A percentile compares a stretch with the other conserved stretches of the same genome.
Evolutionary conservation across 192 early-diverging fungal genomes (phyloP).

Genomic region (Podila verticillata): DNA sequence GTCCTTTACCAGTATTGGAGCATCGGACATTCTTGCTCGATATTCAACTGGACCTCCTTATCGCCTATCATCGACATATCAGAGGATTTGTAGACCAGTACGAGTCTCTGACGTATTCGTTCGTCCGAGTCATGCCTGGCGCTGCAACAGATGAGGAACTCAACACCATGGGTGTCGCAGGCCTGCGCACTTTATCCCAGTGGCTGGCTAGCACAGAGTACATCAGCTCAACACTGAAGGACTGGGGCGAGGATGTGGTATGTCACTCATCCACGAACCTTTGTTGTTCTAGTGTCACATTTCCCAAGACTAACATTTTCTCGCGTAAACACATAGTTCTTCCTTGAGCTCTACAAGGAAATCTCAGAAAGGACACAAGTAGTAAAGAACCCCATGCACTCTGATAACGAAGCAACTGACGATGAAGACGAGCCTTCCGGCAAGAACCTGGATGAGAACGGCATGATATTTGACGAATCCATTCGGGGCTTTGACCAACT

Average conservation of each 20-base stretch:
- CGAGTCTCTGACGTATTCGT: constrained; percentile 59
- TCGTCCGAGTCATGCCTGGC: constrained; percentile 64
- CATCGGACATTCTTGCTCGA: constrained; percentile 68
- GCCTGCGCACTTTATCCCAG: constrained; percentile 58
- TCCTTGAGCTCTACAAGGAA: constrained; percentile 60
- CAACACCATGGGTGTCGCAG: constrained; percentile 50
- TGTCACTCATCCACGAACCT: not conserved
- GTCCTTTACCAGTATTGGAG: constrained; percentile 64
- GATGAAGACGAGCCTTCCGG: constrained; percentile 7
- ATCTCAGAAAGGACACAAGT: constrained; percentile 36
- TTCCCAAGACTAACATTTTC: too few relatives aligned
- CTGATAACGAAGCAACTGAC: constrained; percentile 34
- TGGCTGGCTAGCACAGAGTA: constrained; percentile 62
- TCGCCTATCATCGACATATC: constrained; percentile 62
- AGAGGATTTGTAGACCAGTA: constrained; percentile 61
- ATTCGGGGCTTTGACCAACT: constrained; percentile 43
- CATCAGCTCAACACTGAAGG: constrained; percentile 52
- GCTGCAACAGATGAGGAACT: constrained; percentile 56
- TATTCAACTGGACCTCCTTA: constrained; percentile 70
- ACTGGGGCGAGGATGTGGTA: constrained; percentile 68
- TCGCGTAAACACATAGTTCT: constrained; percentile 49
- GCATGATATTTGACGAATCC: constrained; percentile 58
- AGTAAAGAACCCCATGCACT: constrained; percentile 16
- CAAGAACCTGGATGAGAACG: constrained; percentile 32
- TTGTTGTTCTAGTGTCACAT: not conserved